Conservation (phyloP, 2,329 filamentous ascomycete species). For the Colletotrichum sp. region DNA sequence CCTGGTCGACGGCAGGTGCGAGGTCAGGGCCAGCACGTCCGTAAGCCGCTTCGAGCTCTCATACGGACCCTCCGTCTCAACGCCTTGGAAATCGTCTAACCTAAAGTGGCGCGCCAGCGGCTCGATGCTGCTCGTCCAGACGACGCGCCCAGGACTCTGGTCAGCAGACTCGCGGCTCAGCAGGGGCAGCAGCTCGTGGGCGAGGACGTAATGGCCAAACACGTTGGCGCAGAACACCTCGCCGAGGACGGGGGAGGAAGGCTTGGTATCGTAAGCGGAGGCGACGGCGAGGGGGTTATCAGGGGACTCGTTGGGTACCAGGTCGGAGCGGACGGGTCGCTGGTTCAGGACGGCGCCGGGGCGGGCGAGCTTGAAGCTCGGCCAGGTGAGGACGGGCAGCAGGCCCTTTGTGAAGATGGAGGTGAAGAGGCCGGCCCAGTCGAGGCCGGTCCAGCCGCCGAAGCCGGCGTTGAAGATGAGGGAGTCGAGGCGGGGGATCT, state of each 20-base stretch:
- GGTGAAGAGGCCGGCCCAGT: slow-evolving; percentile 67
- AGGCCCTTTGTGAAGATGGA: slow-evolving; percentile 64
- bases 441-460: slow-evolving; percentile 82
- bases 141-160: slow-evolving; percentile 66
- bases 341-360: slow-evolving; percentile 49
- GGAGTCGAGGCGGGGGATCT: slow-evolving; percentile 75
- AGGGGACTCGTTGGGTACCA: slow-evolving; percentile 14
- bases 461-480: slow-evolving; percentile 89
- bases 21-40: slow-evolving; percentile 81
- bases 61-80: slow-evolving; percentile 71
- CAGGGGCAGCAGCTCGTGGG: slow-evolving; percentile 79
- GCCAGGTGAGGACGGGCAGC: slow-evolving; percentile 75
- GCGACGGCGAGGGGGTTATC: slow-evolving; percentile 4
- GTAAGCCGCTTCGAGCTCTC: slow-evolving; percentile 88
- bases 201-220: slow-evolving; percentile 93
- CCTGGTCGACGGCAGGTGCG: slow-evolving; percentile 67
- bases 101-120: slow-evolving; percentile 60
- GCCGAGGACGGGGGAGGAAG: slow-evolving; percentile 67
- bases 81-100: slow-evolving; percentile 76
- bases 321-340: slow-evolving; percentile 29
- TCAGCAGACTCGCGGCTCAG: slow-evolving; percentile 56
- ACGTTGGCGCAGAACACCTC: slow-evolving; percentile 90
- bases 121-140: slow-evolving; percentile 90
- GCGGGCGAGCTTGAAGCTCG: slow-evolving; percentile 73
- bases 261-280: slow-evolving; percentile 41